Base-by-base conservation (phyloP, 106 monocot species). In the Dendrobium huoshanense region DNA sequence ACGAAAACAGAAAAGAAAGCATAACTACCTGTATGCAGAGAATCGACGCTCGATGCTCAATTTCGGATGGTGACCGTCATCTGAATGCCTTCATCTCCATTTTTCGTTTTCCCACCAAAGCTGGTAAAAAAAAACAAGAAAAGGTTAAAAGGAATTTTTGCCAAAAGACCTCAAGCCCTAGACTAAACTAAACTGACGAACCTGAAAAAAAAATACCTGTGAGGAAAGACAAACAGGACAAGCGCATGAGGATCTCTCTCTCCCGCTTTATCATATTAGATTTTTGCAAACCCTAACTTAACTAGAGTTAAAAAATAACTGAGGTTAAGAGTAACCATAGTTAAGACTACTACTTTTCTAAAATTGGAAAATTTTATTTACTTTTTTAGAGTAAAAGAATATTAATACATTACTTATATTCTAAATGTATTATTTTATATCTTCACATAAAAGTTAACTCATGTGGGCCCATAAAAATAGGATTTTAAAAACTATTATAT, bases 41-140 rank as follows among this genome's bases (percentile, higher is more conserved):
- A 79, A 45, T 47, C 55, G 20, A 42, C 45, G 42, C 20, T 7
- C 73, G 11, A 10, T 10, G 31, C 75, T 24, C 74, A 61, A 67
- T 61, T 75, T 64, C 24, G 70, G 11, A 13, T 51, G 44, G 55
- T 1, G 33, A 25, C 80, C 56, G 29, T 48, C 61, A 76, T 49
- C 29, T 29, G 29, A 84, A 48, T 9, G 20, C 51, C 83, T 73
- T 45, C 74, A 67, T 29, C 84, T 70, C 74, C 56, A 73, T 22
- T 17, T 25, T 13, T 18, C 59, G 37, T 37, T 73, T 79, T 48
- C 77, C 79, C 77, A 49, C 73, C 80, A 47, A 83, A 78, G 18
- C 77, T 49, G 56, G 18, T 9, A 11, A 77, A 75, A 55, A 75
- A 58, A 58, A 47, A 42, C 44, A 59, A 2, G 8, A 74, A 64